Evolutionary conservation across 352 stramenopile species (phyloP).

Genomic region (Globisporangium nunn): DNA sequence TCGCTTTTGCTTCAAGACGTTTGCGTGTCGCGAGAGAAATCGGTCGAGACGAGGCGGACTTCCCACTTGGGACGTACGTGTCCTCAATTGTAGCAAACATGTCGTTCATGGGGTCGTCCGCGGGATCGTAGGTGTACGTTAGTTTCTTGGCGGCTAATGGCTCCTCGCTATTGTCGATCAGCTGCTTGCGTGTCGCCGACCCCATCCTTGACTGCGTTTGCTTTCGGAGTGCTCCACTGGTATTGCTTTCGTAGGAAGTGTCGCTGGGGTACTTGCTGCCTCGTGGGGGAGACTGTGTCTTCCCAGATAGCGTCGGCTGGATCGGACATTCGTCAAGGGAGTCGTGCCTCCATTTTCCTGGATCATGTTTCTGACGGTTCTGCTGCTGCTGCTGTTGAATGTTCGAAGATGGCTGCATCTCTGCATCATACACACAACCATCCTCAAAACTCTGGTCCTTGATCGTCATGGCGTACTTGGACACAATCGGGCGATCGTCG

Average conservation of each 20-base stretch:
- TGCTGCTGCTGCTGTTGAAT: background rate
- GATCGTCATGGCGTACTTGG: slow-evolving; percentile 20
- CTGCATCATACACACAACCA: background rate
- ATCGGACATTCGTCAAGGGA: slow-evolving; percentile 35
- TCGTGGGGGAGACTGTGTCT: background rate
- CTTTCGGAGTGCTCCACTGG: slow-evolving; percentile 1
- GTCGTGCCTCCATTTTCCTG: background rate
- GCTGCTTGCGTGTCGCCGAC: background rate
- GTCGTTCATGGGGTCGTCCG: background rate
- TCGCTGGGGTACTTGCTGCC: background rate
- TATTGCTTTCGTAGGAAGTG: background rate
- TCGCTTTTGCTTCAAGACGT: slow-evolving; percentile 53
- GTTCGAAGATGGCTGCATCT: background rate
- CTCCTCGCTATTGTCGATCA: background rate
- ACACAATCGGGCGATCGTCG: slow-evolving; percentile 31
- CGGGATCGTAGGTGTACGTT: background rate
- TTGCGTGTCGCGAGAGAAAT: slow-evolving; percentile 51
- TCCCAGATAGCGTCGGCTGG: background rate
- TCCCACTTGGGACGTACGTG: slow-evolving; percentile 2
- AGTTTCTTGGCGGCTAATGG: background rate
- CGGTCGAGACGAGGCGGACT: slow-evolving; percentile 1
- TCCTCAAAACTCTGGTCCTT: slow-evolving; percentile 2
- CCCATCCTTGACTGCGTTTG: background rate
- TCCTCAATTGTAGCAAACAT: slow-evolving; percentile 4
- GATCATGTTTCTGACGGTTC: background rate